A percentile compares a stretch with the other conserved stretches of the same genome.
Conservation (phyloP, 257 asterid species). For the Paulownia fortunei region DNA sequence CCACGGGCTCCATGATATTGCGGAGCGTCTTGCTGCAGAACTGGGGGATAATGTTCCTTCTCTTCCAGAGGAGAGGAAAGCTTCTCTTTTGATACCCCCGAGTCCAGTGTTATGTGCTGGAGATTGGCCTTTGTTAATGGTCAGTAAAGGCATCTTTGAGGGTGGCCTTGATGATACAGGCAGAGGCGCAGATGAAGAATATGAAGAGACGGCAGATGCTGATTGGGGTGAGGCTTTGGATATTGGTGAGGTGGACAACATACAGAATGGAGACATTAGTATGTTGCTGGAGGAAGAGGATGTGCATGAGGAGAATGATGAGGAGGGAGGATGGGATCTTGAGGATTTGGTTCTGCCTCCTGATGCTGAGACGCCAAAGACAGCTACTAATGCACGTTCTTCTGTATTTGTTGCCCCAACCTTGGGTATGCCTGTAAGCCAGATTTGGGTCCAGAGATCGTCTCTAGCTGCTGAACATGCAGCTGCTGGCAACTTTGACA, state of each 20-base stretch:
- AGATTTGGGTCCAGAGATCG: constrained; percentile 87
- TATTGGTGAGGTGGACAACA: constrained; percentile 51
- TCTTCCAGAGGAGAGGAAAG: constrained; percentile 54
- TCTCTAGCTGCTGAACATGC: constrained; percentile 93
- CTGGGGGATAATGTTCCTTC: constrained; percentile 75
- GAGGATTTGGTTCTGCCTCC: constrained; percentile 79
- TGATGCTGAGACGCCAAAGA: constrained; percentile 77
- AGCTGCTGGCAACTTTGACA: constrained; percentile 89
- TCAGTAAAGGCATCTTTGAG: constrained; percentile 75
- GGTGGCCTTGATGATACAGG: constrained; percentile 65
- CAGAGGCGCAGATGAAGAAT: constrained; percentile 51
- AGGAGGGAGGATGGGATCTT: constrained; percentile 88
- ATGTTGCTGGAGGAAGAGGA: constrained; percentile 51
- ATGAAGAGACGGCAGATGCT: constrained; percentile 65
- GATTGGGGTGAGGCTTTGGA: constrained; percentile 65
- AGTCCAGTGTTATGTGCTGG: constrained; percentile 71
- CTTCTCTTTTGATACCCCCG: constrained; percentile 76
- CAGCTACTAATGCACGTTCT: constrained; percentile 54
- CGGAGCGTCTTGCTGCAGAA: constrained; percentile 58
- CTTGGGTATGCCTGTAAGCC: constrained; percentile 89
- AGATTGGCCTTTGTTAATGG: constrained; percentile 91
- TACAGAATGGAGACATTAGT: constrained; percentile 52
- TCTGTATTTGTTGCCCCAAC: constrained; percentile 72
- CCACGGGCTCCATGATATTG: constrained; percentile 72
- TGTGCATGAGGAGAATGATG: constrained; percentile 50